Evolutionary conservation across 2,329 filamentous ascomycete genomes (phyloP), one percentile per base, ranked within the genome.

Genomic region (Claviceps fusiformis): DNA sequence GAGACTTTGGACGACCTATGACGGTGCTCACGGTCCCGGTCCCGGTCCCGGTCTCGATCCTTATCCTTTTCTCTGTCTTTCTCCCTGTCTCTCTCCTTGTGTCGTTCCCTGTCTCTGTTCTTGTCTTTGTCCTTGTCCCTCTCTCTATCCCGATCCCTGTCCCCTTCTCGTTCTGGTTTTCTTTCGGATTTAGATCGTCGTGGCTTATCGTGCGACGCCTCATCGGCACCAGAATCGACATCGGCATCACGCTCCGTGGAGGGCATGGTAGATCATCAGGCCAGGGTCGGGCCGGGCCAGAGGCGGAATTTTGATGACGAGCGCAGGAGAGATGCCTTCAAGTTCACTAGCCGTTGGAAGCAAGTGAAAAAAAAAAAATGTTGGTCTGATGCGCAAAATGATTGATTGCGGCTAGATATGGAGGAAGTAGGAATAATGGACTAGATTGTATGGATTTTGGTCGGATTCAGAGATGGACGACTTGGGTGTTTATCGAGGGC

Each of bases 181-280:
- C 68, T 66, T 57, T 72, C 70, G 7, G 69, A 69, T 59, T 70
- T 71, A 53, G 69, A 66, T 59, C 69, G 70, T 57, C 67, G 64
- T 44, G 64, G 55, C 62, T 72, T 74, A 54, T 75, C 72, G 63
- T 68, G 71, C 48, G 67, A 61, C 52, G 64, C 67, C 59, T 71
- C 67, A 57, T 68, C 64, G 60, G 66, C 66, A 53, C 65, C 59
- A 57, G 58, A 62, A 52, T 65, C 61, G 59, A 64, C 62, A 56
- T 71, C 70, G 65, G 63, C 69, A 61, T 75, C 71, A 67, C 63
- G 70, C 57, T 73, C 70, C 61, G 70, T 70, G 60, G 69, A 65
- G 52, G 71, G 68, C 71, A 74, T 74, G 59, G 56, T 65, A 58
- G 55, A 62, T 60, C 67, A 69, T 69, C 60, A 60, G 61, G 55